These are phyloP conservation scores for Colletotrichum sp. DNA, from an alignment of 2,329 filamentous ascomycete species.

Conservation along the genomic window DNA sequence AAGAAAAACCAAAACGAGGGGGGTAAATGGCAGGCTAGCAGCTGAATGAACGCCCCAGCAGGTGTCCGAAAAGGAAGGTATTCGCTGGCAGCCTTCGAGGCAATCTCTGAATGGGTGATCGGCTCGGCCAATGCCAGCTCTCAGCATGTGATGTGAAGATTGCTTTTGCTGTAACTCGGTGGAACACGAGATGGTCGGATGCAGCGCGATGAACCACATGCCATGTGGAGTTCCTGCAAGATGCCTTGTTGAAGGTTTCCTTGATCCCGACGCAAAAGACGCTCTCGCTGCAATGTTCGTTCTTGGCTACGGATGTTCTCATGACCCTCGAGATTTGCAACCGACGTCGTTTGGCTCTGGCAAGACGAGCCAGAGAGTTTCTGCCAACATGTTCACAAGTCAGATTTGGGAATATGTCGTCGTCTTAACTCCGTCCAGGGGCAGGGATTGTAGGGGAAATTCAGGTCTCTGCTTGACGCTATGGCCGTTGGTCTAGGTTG, in stretches of 20 bases:
- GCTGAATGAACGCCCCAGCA: neutral
- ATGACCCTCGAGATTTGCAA: neutral
- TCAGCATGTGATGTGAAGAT: neutral
- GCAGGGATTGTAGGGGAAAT: conserved; percentile 7
- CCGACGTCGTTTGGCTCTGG: neutral
- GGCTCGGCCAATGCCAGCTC: neutral
- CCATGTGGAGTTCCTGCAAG: neutral
- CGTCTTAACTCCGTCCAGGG: conserved; percentile 2
- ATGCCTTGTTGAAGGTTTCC: neutral
- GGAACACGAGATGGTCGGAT: neutral
- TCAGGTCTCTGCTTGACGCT: conserved; percentile 19
- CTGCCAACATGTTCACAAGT: neutral
- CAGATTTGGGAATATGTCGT: neutral
- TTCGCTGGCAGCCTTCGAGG: neutral
- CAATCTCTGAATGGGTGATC: neutral
- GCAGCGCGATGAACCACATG: neutral
- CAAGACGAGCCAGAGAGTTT: neutral
- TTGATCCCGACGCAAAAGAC: neutral
- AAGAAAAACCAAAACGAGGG: neutral
- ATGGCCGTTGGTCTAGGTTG: neutral
- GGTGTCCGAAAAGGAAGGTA: neutral
- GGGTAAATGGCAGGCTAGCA: neutral
- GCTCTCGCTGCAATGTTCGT: neutral
- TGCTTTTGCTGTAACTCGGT: neutral
- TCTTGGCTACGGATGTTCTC: neutral